Percentiles rank a stretch among this genome's conserved stretches.
These are phyloP conservation scores for Penicillium occitanis DNA, from an alignment of 2,329 filamentous ascomycete species.

Conservation along the genomic window DNA sequence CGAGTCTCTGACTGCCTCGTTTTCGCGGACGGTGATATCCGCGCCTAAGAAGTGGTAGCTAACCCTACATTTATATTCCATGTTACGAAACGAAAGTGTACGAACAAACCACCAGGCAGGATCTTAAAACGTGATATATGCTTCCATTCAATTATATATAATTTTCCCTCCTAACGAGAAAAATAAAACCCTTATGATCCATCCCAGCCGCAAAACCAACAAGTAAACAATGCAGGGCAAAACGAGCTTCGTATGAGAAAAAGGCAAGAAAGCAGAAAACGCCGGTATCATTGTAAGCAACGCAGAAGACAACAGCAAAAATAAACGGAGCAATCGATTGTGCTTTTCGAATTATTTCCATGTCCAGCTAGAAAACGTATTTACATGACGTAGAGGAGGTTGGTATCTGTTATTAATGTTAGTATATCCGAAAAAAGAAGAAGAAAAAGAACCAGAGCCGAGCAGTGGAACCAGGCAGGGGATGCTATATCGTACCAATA, in stretches of 20 bases:
- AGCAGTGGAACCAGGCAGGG: neutral
- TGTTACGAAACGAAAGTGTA: neutral
- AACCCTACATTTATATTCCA: neutral
- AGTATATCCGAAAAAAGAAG: conserved; percentile 6
- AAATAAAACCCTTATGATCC: neutral
- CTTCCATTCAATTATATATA: neutral
- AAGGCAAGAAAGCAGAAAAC: conserved; percentile 3
- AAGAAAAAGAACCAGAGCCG: neutral
- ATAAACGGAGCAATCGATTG: neutral
- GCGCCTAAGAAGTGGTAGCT: conserved; percentile 45
- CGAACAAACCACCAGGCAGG: neutral
- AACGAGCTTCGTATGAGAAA: neutral
- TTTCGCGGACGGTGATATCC: conserved; percentile 50
- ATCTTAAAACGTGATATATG: neutral
- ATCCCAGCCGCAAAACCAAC: neutral
- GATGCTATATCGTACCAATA: conserved; percentile 64
- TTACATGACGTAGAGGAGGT: conserved; percentile 68
- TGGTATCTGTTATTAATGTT: conserved; percentile 54
- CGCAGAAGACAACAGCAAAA: neutral
- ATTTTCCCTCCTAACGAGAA: neutral
- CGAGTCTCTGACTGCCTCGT: conserved; percentile 51
- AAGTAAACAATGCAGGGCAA: conserved; percentile 6
- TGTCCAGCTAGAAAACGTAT: conserved; percentile 7
- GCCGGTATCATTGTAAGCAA: conserved; percentile 4
- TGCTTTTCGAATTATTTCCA: neutral